A percentile compares a stretch with the other conserved stretches of the same genome.
Conservation (phyloP, 495 filamentous ascomycete species). For the Cudoniella acicularis region DNA sequence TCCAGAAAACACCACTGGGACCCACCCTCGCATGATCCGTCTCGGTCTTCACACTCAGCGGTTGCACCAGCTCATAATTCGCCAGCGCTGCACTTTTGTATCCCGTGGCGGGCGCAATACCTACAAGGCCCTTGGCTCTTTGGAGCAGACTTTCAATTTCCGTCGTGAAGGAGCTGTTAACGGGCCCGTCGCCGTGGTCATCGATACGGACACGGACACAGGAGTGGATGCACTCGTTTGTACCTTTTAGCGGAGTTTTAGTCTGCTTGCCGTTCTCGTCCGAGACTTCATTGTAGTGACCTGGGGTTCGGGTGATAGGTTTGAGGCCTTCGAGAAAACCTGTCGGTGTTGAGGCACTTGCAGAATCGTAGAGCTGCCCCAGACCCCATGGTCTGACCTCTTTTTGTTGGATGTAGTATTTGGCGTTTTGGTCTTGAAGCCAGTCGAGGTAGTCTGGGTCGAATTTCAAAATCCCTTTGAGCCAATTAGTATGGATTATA, state of each 20-base stretch:
- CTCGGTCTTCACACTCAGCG: slow-evolving; percentile 3
- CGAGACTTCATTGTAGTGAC: slow-evolving; percentile 8
- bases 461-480: slow-evolving; percentile 31
- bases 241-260: neutral
- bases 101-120: neutral
- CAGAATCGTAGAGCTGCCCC: slow-evolving; percentile 18
- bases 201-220: slow-evolving; percentile 54
- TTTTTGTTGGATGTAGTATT: slow-evolving; percentile 7
- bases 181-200: slow-evolving; percentile 47
- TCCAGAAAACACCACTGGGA: slow-evolving; percentile 11
- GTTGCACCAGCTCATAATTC: slow-evolving; percentile 10
- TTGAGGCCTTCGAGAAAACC: neutral
- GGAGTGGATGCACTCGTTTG: slow-evolving; percentile 58
- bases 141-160: slow-evolving; percentile 1
- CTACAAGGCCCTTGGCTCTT: neutral
- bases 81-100: slow-evolving; percentile 1
- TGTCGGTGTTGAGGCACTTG: neutral
- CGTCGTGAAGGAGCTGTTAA: slow-evolving; percentile 34
- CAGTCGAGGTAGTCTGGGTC: slow-evolving; percentile 24
- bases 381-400: slow-evolving; percentile 17
- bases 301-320: slow-evolving; percentile 20
- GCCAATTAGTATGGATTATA: no score
- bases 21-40: slow-evolving; percentile 4
- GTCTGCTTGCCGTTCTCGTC: slow-evolving; percentile 2
- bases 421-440: slow-evolving; percentile 33